Base-by-base conservation (phyloP, 805 yeast genomes). In the Sungouiella blattae region DNA sequence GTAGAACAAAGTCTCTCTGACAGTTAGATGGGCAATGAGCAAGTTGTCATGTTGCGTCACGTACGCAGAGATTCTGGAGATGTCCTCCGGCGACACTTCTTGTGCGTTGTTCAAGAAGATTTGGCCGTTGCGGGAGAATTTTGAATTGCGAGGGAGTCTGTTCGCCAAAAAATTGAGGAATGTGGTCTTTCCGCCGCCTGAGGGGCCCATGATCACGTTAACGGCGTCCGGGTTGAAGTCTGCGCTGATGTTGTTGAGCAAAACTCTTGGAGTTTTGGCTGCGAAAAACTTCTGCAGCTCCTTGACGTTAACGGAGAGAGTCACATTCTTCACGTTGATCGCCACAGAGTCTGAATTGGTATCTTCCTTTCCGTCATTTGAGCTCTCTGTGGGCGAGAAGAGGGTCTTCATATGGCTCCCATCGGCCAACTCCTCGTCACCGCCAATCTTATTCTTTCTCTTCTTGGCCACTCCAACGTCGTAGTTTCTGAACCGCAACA, bases 31-130 rank as follows among this genome's bases (percentile, higher is more conserved):
- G 1, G 91, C 75, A 26, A 85, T 60, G 35, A 87, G 62, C 25
- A 84, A 79, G 42, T 78, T 80, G 52, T 87, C 95, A 45, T 82
- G 86, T 52, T 87, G 96, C 5, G 85, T 75, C 14, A 87, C 95
- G 58, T 83, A 87, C 0, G 91, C 85, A 33, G 91, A 72, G 5
- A 63, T 51, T 27, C 47, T 47, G 6, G 61, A 45, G 23, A 67
- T 39, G 9, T 58, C 53, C 11, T 44, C 25, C 1, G 52, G 44
- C 4, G 53, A 35, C 4, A 65, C 49, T 8, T 33, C 41, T 30
- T 60, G 64, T n/a, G 26, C 11, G 11, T 42, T 44, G 41, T 64
- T 64, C 14, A 65, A 32, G 8, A 40, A 40, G 7, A 66, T 47
- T 2, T 30, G 28, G 1, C 71, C 71, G 2, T 37, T 47, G 1